These are phyloP conservation scores for Saitozyma sp. DNA, from an alignment of 768 basidiomycete genomes.

Conservation along the genomic window DNA sequence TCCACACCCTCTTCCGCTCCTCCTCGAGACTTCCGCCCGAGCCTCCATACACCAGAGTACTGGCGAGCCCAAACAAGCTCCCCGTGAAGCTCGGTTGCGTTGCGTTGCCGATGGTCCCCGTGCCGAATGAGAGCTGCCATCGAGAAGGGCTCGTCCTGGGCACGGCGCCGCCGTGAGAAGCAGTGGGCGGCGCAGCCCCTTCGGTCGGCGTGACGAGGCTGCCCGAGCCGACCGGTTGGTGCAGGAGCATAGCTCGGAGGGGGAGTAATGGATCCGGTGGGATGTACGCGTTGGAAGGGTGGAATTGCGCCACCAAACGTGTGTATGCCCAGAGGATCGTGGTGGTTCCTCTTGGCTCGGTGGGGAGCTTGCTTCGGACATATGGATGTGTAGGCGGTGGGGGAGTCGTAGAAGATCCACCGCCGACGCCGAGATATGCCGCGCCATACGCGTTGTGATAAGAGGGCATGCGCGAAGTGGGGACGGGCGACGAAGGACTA, in stretches of 20 bases:
- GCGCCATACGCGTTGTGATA: too few relatives aligned
- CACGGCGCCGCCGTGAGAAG: not conserved
- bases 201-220: slow-evolving; percentile 20
- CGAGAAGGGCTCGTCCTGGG: slow-evolving; percentile 19
- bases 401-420: slow-evolving; percentile 2
- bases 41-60: slow-evolving; percentile 44
- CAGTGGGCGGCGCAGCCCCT: not conserved
- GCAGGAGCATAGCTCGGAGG: slow-evolving; percentile 45
- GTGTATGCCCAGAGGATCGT: slow-evolving; percentile 50
- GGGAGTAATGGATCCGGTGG: slow-evolving; percentile 52
- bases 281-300: slow-evolving; percentile 49
- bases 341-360: slow-evolving; percentile 33
- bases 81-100: slow-evolving; percentile 49
- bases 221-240: slow-evolving; percentile 51
- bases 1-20: slow-evolving; percentile 52
- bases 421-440: too few relatives aligned
- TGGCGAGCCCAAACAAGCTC: slow-evolving; percentile 46
- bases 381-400: slow-evolving; percentile 42
- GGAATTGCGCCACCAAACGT: slow-evolving; percentile 41
- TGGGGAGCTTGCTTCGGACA: slow-evolving; percentile 17
- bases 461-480: slow-evolving; percentile 20
- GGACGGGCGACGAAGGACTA: slow-evolving; percentile 9
- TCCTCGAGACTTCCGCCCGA: slow-evolving; percentile 53
- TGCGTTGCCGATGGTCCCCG: slow-evolving; percentile 45
- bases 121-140: slow-evolving; percentile 49